Percentiles rank a stretch among this genome's conserved stretches.
Conservation (phyloP, 2,329 filamentous ascomycete genomes). For the Venturia oleaginea region DNA sequence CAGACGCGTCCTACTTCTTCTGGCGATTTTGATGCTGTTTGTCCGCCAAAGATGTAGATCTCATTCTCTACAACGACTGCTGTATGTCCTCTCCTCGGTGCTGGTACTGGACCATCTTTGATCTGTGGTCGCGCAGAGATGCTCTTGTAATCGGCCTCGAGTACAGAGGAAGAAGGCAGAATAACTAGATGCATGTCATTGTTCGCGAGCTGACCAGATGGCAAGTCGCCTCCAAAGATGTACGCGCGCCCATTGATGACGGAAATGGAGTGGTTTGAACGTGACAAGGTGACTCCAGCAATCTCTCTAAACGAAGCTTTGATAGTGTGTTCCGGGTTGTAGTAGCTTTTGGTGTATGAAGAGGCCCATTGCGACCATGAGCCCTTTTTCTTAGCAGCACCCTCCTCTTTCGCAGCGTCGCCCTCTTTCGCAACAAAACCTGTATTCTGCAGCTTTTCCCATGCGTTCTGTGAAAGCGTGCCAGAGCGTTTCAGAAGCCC, state of each 20-base stretch:
- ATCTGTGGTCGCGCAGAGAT: conserved; percentile 23
- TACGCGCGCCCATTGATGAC: conserved; percentile 46
- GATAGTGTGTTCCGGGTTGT: conserved; percentile 42
- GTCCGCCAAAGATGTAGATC: conserved; percentile 38
- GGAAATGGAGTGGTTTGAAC: conserved; percentile 44
- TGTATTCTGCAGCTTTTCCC: not conserved
- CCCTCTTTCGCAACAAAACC: not conserved
- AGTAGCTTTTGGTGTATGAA: conserved; percentile 39
- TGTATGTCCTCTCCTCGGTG: conserved; percentile 32
- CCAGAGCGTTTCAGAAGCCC: conserved; percentile 10
- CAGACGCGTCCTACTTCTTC: conserved; percentile 32
- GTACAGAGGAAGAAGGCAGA: conserved; percentile 37
- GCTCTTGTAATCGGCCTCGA: conserved; percentile 33
- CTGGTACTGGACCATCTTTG: conserved; percentile 27
- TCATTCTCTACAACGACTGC: conserved; percentile 34
- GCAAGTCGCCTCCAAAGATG: conserved; percentile 43
- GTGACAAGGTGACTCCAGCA: conserved; percentile 34
- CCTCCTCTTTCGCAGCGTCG: not conserved
- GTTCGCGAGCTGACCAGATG: conserved; percentile 32
- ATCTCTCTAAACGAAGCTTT: conserved; percentile 43
- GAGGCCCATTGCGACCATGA: conserved; percentile 27
- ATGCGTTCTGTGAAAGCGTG: not conserved
- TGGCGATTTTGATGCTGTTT: conserved; percentile 18
- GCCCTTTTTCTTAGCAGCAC: conserved; percentile 31
- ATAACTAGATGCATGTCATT: conserved; percentile 40